phyloP scores from a whole-genome alignment of 345 rosid species.

The Trapa bicornis region DNA sequence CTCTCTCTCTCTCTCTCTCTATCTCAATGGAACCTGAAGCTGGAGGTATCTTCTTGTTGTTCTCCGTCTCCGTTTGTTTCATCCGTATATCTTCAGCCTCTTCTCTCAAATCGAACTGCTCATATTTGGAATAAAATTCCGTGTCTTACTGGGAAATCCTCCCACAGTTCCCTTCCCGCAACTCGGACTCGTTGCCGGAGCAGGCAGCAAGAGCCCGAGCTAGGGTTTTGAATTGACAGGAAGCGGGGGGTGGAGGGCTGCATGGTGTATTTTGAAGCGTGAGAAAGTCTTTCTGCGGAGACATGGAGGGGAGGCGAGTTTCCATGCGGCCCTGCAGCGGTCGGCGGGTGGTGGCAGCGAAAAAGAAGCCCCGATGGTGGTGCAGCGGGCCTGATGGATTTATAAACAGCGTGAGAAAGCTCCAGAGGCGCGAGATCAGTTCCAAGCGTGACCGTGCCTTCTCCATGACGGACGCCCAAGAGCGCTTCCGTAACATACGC shows the following conservation, averaged over 20 bases:
- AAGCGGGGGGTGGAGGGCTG: not conserved
- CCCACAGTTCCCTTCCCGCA: not conserved
- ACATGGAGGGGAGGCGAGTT: conserved; percentile 38
- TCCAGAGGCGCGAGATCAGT: conserved; percentile 70
- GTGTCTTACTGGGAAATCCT: not conserved
- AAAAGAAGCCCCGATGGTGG: conserved; percentile 36
- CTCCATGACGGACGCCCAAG: conserved; percentile 68
- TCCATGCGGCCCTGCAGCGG: conserved; percentile 53
- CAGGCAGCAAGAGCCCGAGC: not conserved
- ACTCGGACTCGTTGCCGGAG: not conserved
- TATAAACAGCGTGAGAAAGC: conserved; percentile 69
- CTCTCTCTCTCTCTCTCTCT: too few species aligned
- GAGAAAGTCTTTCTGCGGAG: not conserved
- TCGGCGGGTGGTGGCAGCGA: conserved; percentile 38
- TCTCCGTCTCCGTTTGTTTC: too few species aligned
- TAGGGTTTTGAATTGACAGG: not conserved
- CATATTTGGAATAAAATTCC: not conserved
- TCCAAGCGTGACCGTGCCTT: conserved; percentile 67
- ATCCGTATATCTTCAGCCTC: too few species aligned
- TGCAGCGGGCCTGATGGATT: conserved; percentile 31
- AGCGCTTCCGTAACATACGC: conserved; percentile 77
- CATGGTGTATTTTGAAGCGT: not conserved
- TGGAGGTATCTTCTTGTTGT: too few species aligned
- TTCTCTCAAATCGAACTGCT: too few species aligned
- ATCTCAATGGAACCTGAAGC: too few species aligned